These are phyloP conservation scores for Anisodus tanguticus DNA, from an alignment of 257 asterid genomes.

Conservation along the genomic window DNA sequence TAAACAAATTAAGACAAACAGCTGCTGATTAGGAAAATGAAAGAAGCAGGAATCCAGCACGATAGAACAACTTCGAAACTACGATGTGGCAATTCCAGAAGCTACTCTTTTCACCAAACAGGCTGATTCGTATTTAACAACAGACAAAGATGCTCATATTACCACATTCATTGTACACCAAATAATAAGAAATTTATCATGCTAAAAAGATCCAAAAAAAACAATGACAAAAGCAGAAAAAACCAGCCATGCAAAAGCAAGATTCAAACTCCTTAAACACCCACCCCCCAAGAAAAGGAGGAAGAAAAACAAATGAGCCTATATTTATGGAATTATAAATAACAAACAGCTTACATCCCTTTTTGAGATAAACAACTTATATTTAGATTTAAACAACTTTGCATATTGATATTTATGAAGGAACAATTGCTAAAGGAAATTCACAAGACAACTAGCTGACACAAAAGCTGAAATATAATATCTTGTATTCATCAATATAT, in stretches of 20 bases:
- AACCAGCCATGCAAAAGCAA: too few species aligned
- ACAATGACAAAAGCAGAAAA: not conserved
- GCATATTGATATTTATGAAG: not conserved
- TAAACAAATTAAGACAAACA: not conserved
- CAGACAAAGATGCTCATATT: not conserved
- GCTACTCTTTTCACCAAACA: not conserved
- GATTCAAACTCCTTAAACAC: not conserved
- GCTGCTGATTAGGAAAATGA: slow-evolving; percentile 4
- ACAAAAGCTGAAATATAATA: not conserved
- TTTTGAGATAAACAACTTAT: not conserved
- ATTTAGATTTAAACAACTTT: not conserved
- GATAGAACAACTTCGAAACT: not conserved
- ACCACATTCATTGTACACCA: not conserved
- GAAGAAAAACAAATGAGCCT: not conserved
- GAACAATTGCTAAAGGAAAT: not conserved
- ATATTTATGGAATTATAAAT: not conserved
- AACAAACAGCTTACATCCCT: not conserved
- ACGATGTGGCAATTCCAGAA: not conserved
- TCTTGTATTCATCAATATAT: not conserved
- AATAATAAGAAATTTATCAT: not conserved
- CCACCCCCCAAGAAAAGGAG: not conserved
- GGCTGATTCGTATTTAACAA: not conserved
- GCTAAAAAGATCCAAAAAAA: not conserved
- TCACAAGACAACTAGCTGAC: slow-evolving; percentile 11
- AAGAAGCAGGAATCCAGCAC: not conserved